Percentiles rank a stretch among this genome's conserved stretches.
Conservation (phyloP, 179 eudicot species). For the Corrigiola litoralis region DNA sequence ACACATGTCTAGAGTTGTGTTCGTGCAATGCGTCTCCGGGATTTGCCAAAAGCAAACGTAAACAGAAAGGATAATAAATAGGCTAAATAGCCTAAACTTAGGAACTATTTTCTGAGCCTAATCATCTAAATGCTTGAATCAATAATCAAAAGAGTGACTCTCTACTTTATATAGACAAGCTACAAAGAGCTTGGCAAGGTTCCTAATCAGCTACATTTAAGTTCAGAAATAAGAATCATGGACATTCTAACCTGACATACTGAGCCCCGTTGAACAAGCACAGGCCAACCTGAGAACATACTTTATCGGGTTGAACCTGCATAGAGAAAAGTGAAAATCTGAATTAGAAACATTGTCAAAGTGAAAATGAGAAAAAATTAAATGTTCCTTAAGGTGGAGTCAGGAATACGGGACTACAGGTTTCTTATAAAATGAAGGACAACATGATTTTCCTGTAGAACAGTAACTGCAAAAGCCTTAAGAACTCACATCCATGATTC, state of each 20-base stretch:
- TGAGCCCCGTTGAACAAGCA: constrained; percentile 36
- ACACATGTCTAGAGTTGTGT: background rate
- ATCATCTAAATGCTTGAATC: too few relatives aligned
- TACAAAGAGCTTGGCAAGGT: background rate
- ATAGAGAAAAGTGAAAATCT: constrained; percentile 8
- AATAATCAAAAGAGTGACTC: background rate
- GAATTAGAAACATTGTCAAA: background rate
- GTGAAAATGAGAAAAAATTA: background rate
- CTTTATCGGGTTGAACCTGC: constrained; percentile 59
- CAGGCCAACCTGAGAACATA: constrained; percentile 60
- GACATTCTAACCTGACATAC: constrained; percentile 37
- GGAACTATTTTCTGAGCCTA: background rate
- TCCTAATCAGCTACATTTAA: background rate
- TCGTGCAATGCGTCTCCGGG: background rate
- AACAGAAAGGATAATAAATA: background rate
- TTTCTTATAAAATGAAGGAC: too few relatives aligned
- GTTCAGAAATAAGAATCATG: background rate
- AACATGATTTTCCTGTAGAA: too few relatives aligned
- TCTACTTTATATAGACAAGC: background rate
- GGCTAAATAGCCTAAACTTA: too few relatives aligned
- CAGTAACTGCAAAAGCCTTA: too few relatives aligned
- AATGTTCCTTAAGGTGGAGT: background rate
- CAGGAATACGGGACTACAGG: too few relatives aligned
- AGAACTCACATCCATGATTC: too few relatives aligned
- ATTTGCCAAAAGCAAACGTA: background rate